These are phyloP conservation scores for Candida schatavii DNA, from an alignment of 805 yeast species.

Conservation along the genomic window DNA sequence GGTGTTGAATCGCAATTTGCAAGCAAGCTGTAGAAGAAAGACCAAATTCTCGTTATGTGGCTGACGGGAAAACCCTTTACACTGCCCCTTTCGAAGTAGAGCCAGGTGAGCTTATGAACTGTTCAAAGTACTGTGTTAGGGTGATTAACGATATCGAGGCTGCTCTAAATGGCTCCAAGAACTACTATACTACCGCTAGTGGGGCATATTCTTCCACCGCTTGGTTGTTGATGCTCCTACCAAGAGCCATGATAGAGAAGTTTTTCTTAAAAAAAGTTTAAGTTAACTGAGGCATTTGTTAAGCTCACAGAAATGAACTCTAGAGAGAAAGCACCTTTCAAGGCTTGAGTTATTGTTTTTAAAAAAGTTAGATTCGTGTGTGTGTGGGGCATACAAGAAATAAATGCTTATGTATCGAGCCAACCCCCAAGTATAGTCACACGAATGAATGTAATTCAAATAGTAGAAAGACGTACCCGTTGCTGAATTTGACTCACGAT, in stretches of 20 bases:
- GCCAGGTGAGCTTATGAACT: constrained; percentile 14
- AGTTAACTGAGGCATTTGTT: neutral
- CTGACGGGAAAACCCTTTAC: neutral
- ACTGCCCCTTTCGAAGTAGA: constrained; percentile 1
- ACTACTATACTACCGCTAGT: neutral
- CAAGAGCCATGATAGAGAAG: constrained; percentile 1
- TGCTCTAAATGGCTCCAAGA: constrained; percentile 12
- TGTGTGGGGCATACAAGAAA: too few relatives aligned
- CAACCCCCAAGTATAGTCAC: too few relatives aligned
- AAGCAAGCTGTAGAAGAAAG: neutral
- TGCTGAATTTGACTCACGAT: too few relatives aligned
- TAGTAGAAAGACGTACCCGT: too few relatives aligned
- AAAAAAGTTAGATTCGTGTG: too few relatives aligned
- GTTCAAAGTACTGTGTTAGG: constrained; percentile 17
- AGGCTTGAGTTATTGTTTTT: too few relatives aligned
- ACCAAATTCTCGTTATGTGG: neutral
- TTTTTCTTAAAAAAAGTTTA: neutral
- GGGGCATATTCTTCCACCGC: neutral
- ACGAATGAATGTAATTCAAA: too few relatives aligned
- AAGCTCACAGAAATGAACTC: neutral
- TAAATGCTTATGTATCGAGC: too few relatives aligned
- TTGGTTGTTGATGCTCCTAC: neutral
- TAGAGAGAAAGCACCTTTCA: too few relatives aligned
- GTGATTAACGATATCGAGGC: constrained; percentile 23
- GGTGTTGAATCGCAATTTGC: constrained; percentile 15